Base-by-base conservation (phyloP, 176 grass and related monocot genomes). In the Cenchrus americanus region DNA sequence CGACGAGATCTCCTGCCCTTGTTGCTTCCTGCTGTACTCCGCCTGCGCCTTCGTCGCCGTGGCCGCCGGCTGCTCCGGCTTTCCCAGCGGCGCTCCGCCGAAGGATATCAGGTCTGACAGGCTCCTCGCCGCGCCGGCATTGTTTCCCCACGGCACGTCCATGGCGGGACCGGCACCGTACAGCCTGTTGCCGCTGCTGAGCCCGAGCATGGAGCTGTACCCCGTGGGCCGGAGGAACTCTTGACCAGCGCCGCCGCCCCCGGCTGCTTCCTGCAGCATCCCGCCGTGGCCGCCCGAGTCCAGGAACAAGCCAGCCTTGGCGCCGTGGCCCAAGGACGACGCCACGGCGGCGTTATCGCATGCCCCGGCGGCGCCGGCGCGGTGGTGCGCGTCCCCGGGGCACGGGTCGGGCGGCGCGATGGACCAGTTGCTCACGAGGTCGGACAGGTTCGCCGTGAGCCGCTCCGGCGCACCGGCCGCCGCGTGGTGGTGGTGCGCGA, bases 391-490 rank as follows among this genome's bases (percentile, higher is more conserved):
- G 43, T 62, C 77, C 2, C 54, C 73, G 62, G 73, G 73, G 84
- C 88, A 80, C 57, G 86, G 86, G 64, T 71, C 80, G 53, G 95
- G 92, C 47, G 91, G 93, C 27, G 95, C 92, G 44, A 98, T 84
- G 47, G 95, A 95, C 95, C 96, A 95, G 82, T 98, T 91, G 90
- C 84, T 91, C 21, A 94, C 89, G 43, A 94, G 66, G 68, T 98
- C 90, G 1, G 95, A 89, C 53, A 91, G 84, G 86, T 97, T 79
- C 30, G 87, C 80, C n/a, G 92, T 93, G 49, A 87, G 81, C 57
- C 49, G 85, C 75, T 90, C 88, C 15, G 75, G 63, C 13, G 47
- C 58, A 3, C 14, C 82, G 10, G 5, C 48, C 0, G 32, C 48
- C 5, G 58, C 46, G 47, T 49, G 47, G 41, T 34, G 19, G 65